Percentiles rank a stretch among this genome's conserved stretches.
phyloP scores from a whole-genome alignment of 1,284 basidiomycete genomes.

The Dichomitus squalens region DNA sequence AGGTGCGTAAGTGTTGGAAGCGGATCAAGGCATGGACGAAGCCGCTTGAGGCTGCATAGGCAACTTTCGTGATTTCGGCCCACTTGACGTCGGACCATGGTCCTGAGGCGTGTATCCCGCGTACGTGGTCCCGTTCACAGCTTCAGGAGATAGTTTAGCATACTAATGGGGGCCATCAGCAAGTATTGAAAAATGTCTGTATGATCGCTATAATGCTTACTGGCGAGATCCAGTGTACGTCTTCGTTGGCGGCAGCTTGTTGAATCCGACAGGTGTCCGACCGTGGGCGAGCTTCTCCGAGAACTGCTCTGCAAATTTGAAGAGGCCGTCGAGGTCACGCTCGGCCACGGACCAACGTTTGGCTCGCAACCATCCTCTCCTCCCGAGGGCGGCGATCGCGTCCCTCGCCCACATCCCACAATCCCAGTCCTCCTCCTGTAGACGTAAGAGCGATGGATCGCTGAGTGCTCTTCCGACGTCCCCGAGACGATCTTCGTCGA shows the following conservation, averaged over 20 bases:
- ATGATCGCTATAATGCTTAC: conserved; percentile 2
- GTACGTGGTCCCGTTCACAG: neutral
- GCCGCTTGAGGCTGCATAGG: neutral
- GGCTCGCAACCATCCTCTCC: neutral
- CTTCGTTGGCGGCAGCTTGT: conserved; percentile 13
- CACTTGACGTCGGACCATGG: too few species aligned
- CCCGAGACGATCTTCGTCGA: conserved; percentile 2
- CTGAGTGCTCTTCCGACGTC: conserved; percentile 2
- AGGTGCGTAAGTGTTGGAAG: conserved; percentile 16
- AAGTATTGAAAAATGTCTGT: neutral
- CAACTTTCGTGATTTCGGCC: neutral
- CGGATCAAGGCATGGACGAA: conserved; percentile 14
- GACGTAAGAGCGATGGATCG: conserved; percentile 4
- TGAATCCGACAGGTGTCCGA: conserved; percentile 2
- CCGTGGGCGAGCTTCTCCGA: conserved; percentile 8
- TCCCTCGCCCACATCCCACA: conserved; percentile 19
- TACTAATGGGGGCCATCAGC: neutral
- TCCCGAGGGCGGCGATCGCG: conserved; percentile 11
- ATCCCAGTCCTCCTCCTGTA: conserved; percentile 11
- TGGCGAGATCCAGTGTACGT: conserved; percentile 9
- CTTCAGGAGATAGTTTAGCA: neutral
- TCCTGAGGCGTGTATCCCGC: too few species aligned
- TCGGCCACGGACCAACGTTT: neutral
- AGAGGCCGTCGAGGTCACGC: conserved; percentile 8
- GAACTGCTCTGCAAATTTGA: conserved; percentile 9